Conservation (phyloP, 2,329 filamentous ascomycete genomes). For the Colletotrichum sublineola region DNA sequence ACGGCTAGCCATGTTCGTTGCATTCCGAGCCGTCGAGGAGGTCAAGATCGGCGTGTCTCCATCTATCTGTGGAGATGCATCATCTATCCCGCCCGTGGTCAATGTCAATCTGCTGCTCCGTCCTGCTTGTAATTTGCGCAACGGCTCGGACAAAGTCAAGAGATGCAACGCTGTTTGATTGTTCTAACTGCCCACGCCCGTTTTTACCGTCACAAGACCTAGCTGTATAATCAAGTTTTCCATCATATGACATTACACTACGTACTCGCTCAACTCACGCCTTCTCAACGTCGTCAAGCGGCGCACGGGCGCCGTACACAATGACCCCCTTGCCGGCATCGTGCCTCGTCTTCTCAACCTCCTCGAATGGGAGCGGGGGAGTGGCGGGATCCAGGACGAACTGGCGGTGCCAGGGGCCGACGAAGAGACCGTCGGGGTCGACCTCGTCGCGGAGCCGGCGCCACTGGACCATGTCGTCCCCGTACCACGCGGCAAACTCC, state of each 20-base stretch:
- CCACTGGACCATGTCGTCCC: slow-evolving; percentile 74
- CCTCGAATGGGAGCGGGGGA: slow-evolving; percentile 53
- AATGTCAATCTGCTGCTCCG: not conserved
- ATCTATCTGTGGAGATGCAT: not conserved
- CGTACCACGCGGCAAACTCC: slow-evolving; percentile 76
- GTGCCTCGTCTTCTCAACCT: slow-evolving; percentile 49
- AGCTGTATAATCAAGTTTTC: not conserved
- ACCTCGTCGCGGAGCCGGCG: slow-evolving; percentile 75
- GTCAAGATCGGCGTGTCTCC: not conserved
- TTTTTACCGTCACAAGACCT: not conserved
- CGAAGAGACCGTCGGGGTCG: slow-evolving; percentile 88
- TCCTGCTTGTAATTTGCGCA: not conserved
- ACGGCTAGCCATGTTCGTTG: not conserved
- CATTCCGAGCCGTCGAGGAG: not conserved
- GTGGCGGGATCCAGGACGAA: slow-evolving; percentile 65
- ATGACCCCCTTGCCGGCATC: slow-evolving; percentile 34
- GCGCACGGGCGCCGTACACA: slow-evolving; percentile 30
- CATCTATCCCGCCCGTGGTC: not conserved
- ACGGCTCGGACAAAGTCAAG: not conserved
- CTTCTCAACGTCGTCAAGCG: slow-evolving; percentile 10
- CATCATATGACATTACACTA: not conserved
- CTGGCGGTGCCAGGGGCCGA: slow-evolving; percentile 90
- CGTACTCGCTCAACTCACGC: not conserved
- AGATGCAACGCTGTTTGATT: not conserved
- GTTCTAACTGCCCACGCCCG: not conserved